Percentiles rank a stretch among this genome's conserved stretches.
Conservation (phyloP, 257 asterid species). For the Penstemon eatonii region DNA sequence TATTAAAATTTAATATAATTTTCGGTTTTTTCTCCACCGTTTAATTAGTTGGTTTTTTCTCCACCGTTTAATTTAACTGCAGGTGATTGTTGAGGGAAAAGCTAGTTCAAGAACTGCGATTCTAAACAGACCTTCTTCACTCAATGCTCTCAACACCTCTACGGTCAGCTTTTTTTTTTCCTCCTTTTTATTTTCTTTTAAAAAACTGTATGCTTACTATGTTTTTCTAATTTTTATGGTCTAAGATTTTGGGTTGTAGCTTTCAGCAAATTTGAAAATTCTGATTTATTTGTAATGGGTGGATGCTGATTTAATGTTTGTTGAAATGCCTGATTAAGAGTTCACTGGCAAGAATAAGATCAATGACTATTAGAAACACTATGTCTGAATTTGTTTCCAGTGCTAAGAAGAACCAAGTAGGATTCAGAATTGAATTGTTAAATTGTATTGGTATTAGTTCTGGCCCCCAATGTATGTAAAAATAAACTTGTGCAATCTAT, state of each 20-base stretch:
- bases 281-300: constrained; percentile 14
- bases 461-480: constrained; percentile 10
- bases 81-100: constrained; percentile 86
- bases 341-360: constrained; percentile 3
- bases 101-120: constrained; percentile 80
- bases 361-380: constrained; percentile 1
- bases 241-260: neutral
- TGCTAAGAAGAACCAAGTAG: constrained; percentile 15
- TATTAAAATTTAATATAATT: neutral
- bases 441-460: neutral
- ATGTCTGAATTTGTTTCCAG: constrained; percentile 15
- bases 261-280: constrained; percentile 7
- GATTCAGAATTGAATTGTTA: neutral
- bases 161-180: constrained; percentile 39
- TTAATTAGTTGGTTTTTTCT: no score
- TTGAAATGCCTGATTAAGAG: constrained; percentile 14
- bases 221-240: neutral
- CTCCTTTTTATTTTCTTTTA: neutral
- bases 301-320: constrained; percentile 6
- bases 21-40: neutral
- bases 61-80: constrained; percentile 25
- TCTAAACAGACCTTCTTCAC: constrained; percentile 76
- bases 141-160: constrained; percentile 77
- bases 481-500: constrained; percentile 19
- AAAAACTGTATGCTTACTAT: neutral